phyloP scores from a whole-genome alignment of 106 monocot genomes.

The Allium cepa region DNA sequence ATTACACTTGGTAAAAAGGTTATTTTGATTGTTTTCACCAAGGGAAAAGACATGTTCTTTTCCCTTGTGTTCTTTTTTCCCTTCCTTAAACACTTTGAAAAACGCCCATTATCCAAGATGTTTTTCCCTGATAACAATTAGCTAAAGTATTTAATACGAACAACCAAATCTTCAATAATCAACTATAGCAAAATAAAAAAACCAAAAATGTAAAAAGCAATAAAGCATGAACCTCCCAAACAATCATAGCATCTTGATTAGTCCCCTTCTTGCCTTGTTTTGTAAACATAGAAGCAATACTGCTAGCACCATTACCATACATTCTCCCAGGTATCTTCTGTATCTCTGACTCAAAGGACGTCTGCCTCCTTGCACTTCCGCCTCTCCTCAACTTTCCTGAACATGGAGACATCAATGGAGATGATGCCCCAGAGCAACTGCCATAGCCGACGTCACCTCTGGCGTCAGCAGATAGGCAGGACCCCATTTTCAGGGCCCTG shows the following conservation, averaged over 20 bases:
- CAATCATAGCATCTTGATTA: constrained; percentile 56
- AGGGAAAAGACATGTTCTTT: too few species aligned
- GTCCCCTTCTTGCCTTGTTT: constrained; percentile 53
- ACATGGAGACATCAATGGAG: neutral
- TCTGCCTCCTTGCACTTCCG: constrained; percentile 1
- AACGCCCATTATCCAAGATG: too few species aligned
- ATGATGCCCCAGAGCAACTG: neutral
- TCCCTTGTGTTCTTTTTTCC: too few species aligned
- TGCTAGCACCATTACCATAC: constrained; percentile 31
- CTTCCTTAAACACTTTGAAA: too few species aligned
- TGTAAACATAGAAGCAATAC: constrained; percentile 24
- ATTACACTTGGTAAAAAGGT: too few species aligned
- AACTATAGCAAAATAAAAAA: neutral
- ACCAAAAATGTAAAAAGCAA: neutral
- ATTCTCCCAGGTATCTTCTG: constrained; percentile 23
- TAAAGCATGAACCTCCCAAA: constrained; percentile 35
- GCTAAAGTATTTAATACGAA: too few species aligned
- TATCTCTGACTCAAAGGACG: neutral
- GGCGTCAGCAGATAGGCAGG: constrained; percentile 19
- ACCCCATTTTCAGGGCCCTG: constrained; percentile 29
- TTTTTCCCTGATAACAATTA: too few species aligned
- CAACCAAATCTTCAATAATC: neutral
- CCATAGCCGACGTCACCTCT: neutral
- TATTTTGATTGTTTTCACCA: too few species aligned
- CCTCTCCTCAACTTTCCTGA: neutral